Conservation (phyloP, 257 asterid species). For the Paraleonurus japonicus region DNA sequence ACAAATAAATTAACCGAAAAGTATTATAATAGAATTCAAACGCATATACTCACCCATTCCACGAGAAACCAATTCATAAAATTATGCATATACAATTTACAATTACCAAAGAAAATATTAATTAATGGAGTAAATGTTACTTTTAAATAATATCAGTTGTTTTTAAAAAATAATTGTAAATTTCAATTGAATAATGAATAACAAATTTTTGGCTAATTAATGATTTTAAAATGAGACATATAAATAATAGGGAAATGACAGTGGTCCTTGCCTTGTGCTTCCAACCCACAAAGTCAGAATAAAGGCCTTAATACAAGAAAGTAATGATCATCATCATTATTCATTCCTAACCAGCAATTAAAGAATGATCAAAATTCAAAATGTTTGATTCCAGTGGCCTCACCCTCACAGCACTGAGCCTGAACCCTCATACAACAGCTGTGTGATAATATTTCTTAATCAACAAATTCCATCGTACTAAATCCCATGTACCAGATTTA, state of each 20-base stretch:
- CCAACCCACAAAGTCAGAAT: slow-evolving; percentile 27
- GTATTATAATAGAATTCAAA: too few relatives aligned
- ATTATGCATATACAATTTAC: not conserved
- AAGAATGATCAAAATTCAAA: not conserved
- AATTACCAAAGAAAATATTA: not conserved
- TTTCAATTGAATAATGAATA: too few relatives aligned
- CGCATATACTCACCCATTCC: too few relatives aligned
- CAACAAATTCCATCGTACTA: not conserved
- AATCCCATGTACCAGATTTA: slow-evolving; percentile 20
- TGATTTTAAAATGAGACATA: slow-evolving; percentile 4
- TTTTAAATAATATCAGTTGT: too few relatives aligned
- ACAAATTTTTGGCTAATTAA: too few relatives aligned
- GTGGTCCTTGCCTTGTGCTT: slow-evolving; percentile 38
- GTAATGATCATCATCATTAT: slow-evolving; percentile 49
- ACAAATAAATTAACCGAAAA: too few relatives aligned
- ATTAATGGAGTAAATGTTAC: too few relatives aligned
- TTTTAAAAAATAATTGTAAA: too few relatives aligned
- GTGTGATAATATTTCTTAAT: slow-evolving; percentile 16
- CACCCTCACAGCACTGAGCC: slow-evolving; percentile 25
- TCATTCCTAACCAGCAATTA: slow-evolving; percentile 32
- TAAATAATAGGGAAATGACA: slow-evolving; percentile 12
- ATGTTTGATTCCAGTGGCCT: slow-evolving; percentile 11
- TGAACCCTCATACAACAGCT: slow-evolving; percentile 31
- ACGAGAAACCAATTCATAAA: too few relatives aligned
- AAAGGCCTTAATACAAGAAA: slow-evolving; percentile 35